Conservation (phyloP, 1,284 basidiomycete species). For the Ceratobasidium papillatum region DNA sequence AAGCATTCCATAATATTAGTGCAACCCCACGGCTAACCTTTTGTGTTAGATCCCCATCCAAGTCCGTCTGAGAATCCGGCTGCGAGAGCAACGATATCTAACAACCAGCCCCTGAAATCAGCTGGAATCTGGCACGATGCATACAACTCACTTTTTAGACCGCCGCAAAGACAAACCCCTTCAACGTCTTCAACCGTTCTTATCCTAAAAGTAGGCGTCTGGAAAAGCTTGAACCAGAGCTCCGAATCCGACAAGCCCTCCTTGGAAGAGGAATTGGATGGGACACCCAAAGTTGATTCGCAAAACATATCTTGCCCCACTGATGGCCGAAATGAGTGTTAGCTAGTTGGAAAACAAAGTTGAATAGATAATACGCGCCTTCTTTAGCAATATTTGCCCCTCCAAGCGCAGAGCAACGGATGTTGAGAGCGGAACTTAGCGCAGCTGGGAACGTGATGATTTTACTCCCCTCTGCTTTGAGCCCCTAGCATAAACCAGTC, state of each 20-base stretch:
- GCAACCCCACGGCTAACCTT: constrained; percentile 48
- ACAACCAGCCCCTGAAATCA: neutral
- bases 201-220: constrained; percentile 55
- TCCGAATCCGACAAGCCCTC: constrained; percentile 44
- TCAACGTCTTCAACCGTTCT: constrained; percentile 55
- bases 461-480: constrained; percentile 59
- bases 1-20: neutral
- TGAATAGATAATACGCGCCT: constrained; percentile 44
- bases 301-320: constrained; percentile 64
- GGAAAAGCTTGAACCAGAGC: constrained; percentile 56
- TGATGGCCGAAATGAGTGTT: constrained; percentile 24
- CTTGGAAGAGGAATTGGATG: constrained; percentile 43
- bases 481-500: constrained; percentile 50
- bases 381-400: constrained; percentile 68
- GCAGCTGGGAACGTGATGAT: constrained; percentile 64
- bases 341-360: neutral
- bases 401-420: constrained; percentile 60
- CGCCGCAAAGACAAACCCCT: constrained; percentile 57
- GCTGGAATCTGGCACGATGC: neutral
- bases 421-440: constrained; percentile 59
- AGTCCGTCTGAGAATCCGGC: constrained; percentile 58
- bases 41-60: constrained; percentile 57
- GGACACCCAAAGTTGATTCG: constrained; percentile 65
- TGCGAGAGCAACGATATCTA: constrained; percentile 56
- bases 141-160: constrained; percentile 53